Conservation (phyloP, 129 eudicot species). For the Chrysanthemum seticuspe region DNA sequence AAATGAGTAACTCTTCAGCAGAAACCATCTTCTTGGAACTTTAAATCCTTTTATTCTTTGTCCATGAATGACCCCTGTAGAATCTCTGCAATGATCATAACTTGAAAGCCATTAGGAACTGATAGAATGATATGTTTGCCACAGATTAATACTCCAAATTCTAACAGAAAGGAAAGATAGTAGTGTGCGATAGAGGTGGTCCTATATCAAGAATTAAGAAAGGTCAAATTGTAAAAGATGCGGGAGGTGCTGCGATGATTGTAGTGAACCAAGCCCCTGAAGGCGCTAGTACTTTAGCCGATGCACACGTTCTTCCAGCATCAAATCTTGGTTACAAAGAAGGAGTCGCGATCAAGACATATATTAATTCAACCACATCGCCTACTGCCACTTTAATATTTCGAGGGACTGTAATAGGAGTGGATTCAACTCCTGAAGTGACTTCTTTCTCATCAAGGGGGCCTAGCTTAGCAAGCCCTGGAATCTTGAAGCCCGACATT, state of each 20-base stretch:
- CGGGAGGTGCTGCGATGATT: conserved; percentile 50
- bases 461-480: conserved; percentile 50
- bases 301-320: conserved; percentile 50
- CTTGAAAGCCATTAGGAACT: too few relatives aligned
- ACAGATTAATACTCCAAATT: too few relatives aligned
- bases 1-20: too few relatives aligned
- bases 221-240: conserved; percentile 43
- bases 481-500: conserved; percentile 63
- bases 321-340: conserved; percentile 34
- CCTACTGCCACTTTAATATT: conserved; percentile 38
- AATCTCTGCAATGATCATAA: too few relatives aligned
- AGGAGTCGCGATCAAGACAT: conserved; percentile 35
- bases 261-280: conserved; percentile 16
- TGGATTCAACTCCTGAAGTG: conserved; percentile 34
- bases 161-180: conserved; percentile 49
- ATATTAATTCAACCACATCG: conserved; percentile 33
- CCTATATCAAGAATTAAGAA: conserved; percentile 21
- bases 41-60: too few relatives aligned
- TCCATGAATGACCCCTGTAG: too few relatives aligned
- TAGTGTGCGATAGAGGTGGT: conserved; percentile 42
- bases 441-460: conserved; percentile 56
- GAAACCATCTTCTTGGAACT: too few relatives aligned
- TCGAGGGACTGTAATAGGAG: conserved; percentile 42
- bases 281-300: conserved; percentile 33
- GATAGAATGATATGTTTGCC: too few relatives aligned